A percentile compares a stretch with the other conserved stretches of the same genome.
phyloP scores from a whole-genome alignment of 495 filamentous ascomycete genomes.

The Aspergillus nanangensis region DNA sequence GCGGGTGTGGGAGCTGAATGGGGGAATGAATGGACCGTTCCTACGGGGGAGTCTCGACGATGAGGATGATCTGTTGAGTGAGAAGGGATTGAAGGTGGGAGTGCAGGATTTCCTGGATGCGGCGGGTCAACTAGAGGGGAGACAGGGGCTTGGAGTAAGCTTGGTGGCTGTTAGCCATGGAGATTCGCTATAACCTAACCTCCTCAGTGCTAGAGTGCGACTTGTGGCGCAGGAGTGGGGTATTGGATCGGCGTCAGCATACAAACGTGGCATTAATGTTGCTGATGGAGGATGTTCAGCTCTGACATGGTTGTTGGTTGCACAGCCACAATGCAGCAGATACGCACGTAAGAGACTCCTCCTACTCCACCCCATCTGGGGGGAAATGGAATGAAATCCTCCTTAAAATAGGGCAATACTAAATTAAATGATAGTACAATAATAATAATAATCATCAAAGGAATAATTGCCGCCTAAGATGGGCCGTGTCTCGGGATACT shows the following conservation, averaged over 20 bases:
- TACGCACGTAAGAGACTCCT: too few species aligned
- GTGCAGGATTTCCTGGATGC: conserved; percentile 56
- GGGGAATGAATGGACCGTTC: conserved; percentile 67
- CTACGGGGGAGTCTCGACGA: conserved; percentile 58
- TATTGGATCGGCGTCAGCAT: background rate
- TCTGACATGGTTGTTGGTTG: too few species aligned
- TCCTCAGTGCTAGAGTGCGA: conserved; percentile 17
- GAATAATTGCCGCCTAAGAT: background rate
- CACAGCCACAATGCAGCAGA: background rate
- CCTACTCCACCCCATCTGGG: too few species aligned
- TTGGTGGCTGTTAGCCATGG: conserved; percentile 49
- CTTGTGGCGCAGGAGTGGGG: background rate
- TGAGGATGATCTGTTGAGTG: conserved; percentile 67
- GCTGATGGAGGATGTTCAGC: too few species aligned
- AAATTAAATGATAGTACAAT: too few species aligned
- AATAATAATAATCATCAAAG: too few species aligned
- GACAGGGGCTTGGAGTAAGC: conserved; percentile 1
- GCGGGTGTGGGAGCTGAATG: conserved; percentile 80
- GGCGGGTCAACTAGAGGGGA: conserved; percentile 51
- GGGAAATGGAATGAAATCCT: too few species aligned
- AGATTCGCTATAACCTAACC: too few species aligned
- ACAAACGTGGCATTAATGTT: too few species aligned
- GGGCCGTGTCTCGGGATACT: background rate
- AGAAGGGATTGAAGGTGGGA: conserved; percentile 57
- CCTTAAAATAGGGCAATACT: too few species aligned